Conservation (phyloP, 106 monocot genomes). For the Dendrobium chrysotoxum region DNA sequence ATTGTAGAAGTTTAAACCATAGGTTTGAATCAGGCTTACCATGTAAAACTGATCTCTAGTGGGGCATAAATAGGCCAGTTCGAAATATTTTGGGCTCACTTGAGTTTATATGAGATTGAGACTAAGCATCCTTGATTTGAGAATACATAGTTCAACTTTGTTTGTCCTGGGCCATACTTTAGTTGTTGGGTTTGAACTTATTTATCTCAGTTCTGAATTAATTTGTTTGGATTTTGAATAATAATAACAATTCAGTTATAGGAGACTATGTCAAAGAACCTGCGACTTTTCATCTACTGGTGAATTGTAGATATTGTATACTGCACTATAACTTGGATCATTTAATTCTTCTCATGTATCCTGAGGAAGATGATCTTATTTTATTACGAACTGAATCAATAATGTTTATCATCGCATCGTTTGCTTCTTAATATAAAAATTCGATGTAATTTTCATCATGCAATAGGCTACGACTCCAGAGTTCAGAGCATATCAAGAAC, state of each 20-base stretch:
- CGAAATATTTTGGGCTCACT: too few species aligned
- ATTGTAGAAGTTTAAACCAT: too few species aligned
- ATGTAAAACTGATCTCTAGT: too few species aligned
- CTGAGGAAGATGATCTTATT: background rate
- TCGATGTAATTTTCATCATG: background rate
- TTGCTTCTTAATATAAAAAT: background rate
- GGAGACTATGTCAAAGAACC: background rate
- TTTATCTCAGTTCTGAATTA: background rate
- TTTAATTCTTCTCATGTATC: background rate
- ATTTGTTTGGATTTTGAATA: background rate
- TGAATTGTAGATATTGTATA: background rate
- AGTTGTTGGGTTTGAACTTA: background rate
- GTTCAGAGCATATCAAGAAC: slow-evolving; percentile 90
- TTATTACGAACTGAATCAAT: background rate
- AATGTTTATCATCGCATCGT: background rate
- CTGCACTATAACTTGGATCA: too few species aligned
- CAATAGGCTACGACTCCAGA: slow-evolving; percentile 29
- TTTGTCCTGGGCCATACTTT: too few species aligned
- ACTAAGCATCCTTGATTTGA: too few species aligned
- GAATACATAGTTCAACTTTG: too few species aligned
- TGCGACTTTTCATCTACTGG: background rate
- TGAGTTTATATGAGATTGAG: too few species aligned
- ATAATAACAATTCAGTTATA: background rate
- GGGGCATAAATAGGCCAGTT: too few species aligned
- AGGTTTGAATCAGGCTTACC: too few species aligned